phyloP scores from a whole-genome alignment of 1,139 yeast genomes.

The Lodderomyces metapsilosis region DNA sequence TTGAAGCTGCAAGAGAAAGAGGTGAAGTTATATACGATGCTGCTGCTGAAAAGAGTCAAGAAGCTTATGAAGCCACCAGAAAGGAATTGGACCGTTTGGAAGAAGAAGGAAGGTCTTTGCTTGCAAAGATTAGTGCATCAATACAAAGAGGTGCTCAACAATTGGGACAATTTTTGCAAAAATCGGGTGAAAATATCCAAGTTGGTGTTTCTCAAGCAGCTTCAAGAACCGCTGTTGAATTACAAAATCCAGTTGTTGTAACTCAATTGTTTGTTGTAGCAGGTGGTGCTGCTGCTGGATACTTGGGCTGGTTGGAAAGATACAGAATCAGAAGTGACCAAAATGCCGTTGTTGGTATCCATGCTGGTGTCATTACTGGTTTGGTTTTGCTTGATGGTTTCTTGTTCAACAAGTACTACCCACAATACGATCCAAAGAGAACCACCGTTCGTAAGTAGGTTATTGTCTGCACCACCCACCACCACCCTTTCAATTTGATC shows the following conservation, averaged over 20 bases:
- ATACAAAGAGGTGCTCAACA: slow-evolving; percentile 8
- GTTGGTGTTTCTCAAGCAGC: slow-evolving; percentile 13
- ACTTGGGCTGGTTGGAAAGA: slow-evolving; percentile 54
- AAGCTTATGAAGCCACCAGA: slow-evolving; percentile 15
- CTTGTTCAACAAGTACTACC: slow-evolving; percentile 52
- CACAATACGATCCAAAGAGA: slow-evolving; percentile 16
- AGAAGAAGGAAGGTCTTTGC: slow-evolving; percentile 23
- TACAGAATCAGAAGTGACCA: slow-evolving; percentile 46
- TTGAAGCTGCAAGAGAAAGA: slow-evolving; percentile 8
- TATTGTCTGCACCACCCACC: too few relatives aligned
- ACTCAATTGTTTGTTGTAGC: slow-evolving; percentile 52
- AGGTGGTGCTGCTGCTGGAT: slow-evolving; percentile 50
- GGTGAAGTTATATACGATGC: slow-evolving; percentile 18
- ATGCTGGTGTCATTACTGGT: slow-evolving; percentile 55
- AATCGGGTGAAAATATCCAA: slow-evolving; percentile 12
- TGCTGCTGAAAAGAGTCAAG: slow-evolving; percentile 12
- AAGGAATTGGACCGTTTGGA: slow-evolving; percentile 29
- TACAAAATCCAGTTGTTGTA: slow-evolving; percentile 63
- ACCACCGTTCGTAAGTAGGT: not conserved
- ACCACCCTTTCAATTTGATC: not conserved
- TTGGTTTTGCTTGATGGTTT: slow-evolving; percentile 54
- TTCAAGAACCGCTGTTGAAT: slow-evolving; percentile 30
- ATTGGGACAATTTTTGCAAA: slow-evolving; percentile 12
- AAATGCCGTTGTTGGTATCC: slow-evolving; percentile 49
- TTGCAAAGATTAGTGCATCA: slow-evolving; percentile 17